Conservation (phyloP, 2,329 filamentous ascomycete species). For the Bipolaris bicolor region DNA sequence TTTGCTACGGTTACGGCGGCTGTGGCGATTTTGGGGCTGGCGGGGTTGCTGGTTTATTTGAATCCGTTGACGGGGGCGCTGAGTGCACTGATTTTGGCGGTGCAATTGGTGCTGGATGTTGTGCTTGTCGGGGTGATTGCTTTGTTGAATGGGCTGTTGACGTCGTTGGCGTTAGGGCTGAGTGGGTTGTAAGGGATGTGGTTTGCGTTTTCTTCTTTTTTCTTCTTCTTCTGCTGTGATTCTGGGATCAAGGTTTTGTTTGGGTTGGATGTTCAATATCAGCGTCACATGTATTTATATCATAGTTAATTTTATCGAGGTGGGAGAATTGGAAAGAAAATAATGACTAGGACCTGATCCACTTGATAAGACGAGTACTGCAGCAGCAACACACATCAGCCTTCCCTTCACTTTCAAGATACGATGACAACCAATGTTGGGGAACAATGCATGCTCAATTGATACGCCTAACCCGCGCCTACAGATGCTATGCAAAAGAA, state of each 20-base stretch:
- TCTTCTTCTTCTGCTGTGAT: too few relatives aligned
- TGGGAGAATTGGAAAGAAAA: too few relatives aligned
- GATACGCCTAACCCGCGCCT: slow-evolving; percentile 4
- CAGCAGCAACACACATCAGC: too few relatives aligned
- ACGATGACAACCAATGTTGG: not conserved
- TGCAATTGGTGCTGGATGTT: slow-evolving; percentile 24
- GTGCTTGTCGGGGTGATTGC: slow-evolving; percentile 23
- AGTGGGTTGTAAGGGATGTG: slow-evolving; percentile 11
- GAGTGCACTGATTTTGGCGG: slow-evolving; percentile 22
- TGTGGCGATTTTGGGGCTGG: slow-evolving; percentile 23
- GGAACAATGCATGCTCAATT: slow-evolving; percentile 1
- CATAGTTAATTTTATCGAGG: too few relatives aligned
- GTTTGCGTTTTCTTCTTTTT: too few relatives aligned
- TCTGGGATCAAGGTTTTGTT: not conserved
- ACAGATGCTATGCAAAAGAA: slow-evolving; percentile 6
- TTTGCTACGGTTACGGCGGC: slow-evolving; percentile 27
- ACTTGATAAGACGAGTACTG: too few relatives aligned
- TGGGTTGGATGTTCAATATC: not conserved
- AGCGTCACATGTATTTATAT: too few relatives aligned
- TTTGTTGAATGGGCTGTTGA: slow-evolving; percentile 23
- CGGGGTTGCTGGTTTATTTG: slow-evolving; percentile 20
- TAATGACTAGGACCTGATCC: too few relatives aligned
- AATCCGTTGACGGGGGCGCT: slow-evolving; percentile 24
- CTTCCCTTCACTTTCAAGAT: too few relatives aligned
- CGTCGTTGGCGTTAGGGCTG: slow-evolving; percentile 17